Percentiles rank a stretch among this genome's conserved stretches.
Conservation (phyloP, 2,329 filamentous ascomycete species). For the Colletotrichum trifolii region DNA sequence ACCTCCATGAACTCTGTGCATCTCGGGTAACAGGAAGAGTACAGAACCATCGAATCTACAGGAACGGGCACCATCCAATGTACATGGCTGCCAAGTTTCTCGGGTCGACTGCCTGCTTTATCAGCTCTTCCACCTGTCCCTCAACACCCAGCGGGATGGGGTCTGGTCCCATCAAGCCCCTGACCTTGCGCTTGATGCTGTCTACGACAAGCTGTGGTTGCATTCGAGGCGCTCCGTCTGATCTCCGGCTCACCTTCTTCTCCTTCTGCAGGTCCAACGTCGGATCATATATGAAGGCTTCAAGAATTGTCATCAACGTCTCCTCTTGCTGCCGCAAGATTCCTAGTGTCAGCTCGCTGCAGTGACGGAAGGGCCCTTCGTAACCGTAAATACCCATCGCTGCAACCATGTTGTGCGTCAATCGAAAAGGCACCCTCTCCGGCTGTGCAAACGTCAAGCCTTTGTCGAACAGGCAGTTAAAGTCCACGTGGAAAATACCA, state of each 20-base stretch:
- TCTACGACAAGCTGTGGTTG: slow-evolving; percentile 83
- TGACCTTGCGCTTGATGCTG: slow-evolving; percentile 87
- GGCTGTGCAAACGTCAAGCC: slow-evolving; percentile 95
- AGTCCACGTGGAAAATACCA: slow-evolving; percentile 96
- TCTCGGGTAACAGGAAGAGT: background rate
- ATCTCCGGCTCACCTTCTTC: slow-evolving; percentile 65
- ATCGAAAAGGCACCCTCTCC: slow-evolving; percentile 92
- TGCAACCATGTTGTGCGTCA: slow-evolving; percentile 98
- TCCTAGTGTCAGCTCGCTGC: slow-evolving; percentile 86
- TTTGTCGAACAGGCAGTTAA: slow-evolving; percentile 99
- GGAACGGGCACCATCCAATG: slow-evolving; percentile 85
- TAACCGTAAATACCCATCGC: slow-evolving; percentile 96
- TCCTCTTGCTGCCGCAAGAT: slow-evolving; percentile 93
- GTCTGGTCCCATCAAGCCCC: slow-evolving; percentile 85
- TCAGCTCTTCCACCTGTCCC: slow-evolving; percentile 96
- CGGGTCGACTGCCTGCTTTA: slow-evolving; percentile 84
- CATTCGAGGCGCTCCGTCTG: slow-evolving; percentile 55
- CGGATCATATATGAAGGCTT: slow-evolving; percentile 96
- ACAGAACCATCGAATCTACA: slow-evolving; percentile 49
- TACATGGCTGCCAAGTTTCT: slow-evolving; percentile 92
- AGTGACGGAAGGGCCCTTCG: slow-evolving; percentile 91
- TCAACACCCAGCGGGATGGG: slow-evolving; percentile 94
- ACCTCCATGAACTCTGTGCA: too few species aligned
- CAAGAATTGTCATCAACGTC: slow-evolving; percentile 95
- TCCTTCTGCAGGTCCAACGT: slow-evolving; percentile 89